phyloP scores from a whole-genome alignment of 805 yeast genomes.

The Pichia rugopelliculosa region DNA sequence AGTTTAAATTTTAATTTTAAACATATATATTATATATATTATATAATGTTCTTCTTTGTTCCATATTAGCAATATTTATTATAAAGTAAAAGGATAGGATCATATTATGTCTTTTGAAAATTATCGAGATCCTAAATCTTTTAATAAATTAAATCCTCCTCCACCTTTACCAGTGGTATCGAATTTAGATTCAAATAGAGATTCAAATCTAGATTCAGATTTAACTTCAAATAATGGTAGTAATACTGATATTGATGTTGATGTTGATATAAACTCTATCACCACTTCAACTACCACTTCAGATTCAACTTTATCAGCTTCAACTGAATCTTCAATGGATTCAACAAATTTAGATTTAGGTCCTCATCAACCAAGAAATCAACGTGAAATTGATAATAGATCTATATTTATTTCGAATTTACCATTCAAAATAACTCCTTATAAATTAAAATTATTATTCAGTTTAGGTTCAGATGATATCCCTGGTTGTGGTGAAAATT shows the following conservation, averaged over 20 bases:
- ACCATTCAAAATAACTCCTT: constrained; percentile 68
- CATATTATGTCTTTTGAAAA: background rate
- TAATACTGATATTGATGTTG: background rate
- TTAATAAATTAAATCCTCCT: background rate
- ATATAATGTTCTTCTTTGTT: too few relatives aligned
- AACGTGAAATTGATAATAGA: constrained; percentile 60
- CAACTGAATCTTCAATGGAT: background rate
- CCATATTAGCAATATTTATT: too few relatives aligned
- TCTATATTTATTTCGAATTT: constrained; percentile 81
- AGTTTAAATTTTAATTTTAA: too few relatives aligned
- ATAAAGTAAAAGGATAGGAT: too few relatives aligned
- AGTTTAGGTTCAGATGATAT: constrained; percentile 43
- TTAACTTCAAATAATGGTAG: background rate
- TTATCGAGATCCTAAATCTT: background rate
- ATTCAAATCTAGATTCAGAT: background rate
- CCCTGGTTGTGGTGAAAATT: constrained; percentile 14
- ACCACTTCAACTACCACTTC: background rate
- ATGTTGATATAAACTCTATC: too few relatives aligned
- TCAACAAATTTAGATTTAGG: constrained; percentile 14
- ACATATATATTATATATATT: too few relatives aligned
- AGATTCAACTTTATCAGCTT: background rate
- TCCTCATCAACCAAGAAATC: constrained; percentile 28
- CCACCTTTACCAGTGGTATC: background rate
- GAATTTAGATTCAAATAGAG: background rate
- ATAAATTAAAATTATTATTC: constrained; percentile 69